Conservation (phyloP, 768 basidiomycete genomes). For the Russula vinacea region DNA sequence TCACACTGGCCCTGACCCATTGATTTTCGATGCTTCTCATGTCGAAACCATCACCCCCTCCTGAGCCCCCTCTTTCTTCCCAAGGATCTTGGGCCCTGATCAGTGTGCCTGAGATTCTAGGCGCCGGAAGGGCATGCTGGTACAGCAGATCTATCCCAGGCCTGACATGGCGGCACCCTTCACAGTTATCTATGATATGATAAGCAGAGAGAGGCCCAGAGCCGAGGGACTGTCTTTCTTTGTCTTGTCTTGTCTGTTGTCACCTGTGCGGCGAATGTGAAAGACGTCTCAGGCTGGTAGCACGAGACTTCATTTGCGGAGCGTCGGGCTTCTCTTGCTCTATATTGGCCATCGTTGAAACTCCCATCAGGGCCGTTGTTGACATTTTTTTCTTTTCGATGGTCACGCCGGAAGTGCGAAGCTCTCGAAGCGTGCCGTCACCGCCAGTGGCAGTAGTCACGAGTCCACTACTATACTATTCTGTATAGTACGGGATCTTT, state of each 20-base stretch:
- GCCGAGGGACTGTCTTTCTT: not conserved
- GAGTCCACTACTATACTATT: not conserved
- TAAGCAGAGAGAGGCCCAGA: not conserved
- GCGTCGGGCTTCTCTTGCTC: not conserved
- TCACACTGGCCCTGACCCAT: not conserved
- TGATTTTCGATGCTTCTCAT: not conserved
- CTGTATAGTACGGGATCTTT: not conserved
- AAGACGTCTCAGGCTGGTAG: not conserved
- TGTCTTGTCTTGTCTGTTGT: not conserved
- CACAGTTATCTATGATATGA: not conserved
- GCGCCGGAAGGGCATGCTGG: not conserved
- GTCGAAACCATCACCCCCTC: not conserved
- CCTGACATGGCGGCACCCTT: too few relatives aligned
- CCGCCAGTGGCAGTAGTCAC: not conserved
- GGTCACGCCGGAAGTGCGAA: not conserved
- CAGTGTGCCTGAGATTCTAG: not conserved
- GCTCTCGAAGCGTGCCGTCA: constrained; percentile 5
- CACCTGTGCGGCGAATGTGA: too few relatives aligned
- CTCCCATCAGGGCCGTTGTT: not conserved
- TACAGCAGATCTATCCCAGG: constrained; percentile 6
- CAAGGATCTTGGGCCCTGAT: not conserved
- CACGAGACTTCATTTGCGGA: not conserved
- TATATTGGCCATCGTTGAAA: not conserved
- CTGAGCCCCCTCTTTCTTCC: not conserved
- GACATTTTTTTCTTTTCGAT: not conserved